These are phyloP conservation scores for Leccinum ochraceum DNA, from an alignment of 768 basidiomycete species.

Conservation along the genomic window DNA sequence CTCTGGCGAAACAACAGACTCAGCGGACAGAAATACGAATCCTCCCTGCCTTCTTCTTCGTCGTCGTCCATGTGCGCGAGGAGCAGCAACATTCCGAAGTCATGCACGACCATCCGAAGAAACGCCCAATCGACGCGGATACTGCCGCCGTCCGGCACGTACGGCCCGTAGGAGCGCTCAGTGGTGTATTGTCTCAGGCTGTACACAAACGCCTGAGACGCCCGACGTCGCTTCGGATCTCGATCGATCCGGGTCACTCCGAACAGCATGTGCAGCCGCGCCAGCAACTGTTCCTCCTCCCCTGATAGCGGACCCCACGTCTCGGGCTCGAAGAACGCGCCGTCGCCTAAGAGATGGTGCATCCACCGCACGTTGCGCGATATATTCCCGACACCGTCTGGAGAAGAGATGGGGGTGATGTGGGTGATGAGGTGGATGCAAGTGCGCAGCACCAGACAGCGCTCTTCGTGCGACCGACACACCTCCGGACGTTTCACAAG, in stretches of 20 bases:
- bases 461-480: constrained; percentile 44
- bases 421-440: constrained; percentile 50
- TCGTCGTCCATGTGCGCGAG: constrained; percentile 38
- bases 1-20: constrained; percentile 57
- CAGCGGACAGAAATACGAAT: constrained; percentile 40
- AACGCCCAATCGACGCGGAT: constrained; percentile 61
- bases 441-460: constrained; percentile 44
- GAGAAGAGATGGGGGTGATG: constrained; percentile 38
- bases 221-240: constrained; percentile 32
- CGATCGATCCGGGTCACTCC: constrained; percentile 53
- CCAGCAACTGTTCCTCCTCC: constrained; percentile 46
- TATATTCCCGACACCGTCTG: constrained; percentile 29
- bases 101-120: constrained; percentile 54
- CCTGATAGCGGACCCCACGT: constrained; percentile 27
- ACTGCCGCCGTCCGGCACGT: constrained; percentile 41
- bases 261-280: constrained; percentile 55
- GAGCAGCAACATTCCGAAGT: constrained; percentile 51
- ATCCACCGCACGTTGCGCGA: constrained; percentile 58
- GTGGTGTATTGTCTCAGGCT: constrained; percentile 56
- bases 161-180: constrained; percentile 58
- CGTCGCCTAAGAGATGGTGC: constrained; percentile 41
- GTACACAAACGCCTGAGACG: constrained; percentile 60
- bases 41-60: constrained; percentile 28
- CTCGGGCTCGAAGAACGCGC: constrained; percentile 45
- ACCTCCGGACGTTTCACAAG: constrained; percentile 39